Evolutionary conservation across 306 rosid species (phyloP).

Genomic region (Glycine tomentella): DNA sequence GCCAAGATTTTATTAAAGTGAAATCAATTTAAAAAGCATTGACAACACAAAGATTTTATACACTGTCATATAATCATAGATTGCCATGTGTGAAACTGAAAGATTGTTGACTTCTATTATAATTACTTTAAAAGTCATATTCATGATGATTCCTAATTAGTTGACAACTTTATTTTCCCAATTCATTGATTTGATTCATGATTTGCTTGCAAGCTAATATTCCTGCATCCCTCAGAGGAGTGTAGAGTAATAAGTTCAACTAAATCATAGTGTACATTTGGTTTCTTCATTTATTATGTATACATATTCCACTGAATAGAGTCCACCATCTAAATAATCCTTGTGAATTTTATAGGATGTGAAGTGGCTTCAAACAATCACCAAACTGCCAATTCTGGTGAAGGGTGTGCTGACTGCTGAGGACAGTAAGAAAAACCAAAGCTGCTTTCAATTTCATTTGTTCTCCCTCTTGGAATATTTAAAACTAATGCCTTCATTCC

Average conservation of each 20-base stretch:
- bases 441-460: background rate
- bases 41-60: background rate
- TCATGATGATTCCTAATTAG: background rate
- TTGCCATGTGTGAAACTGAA: no score
- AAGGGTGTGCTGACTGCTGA: slow-evolving; percentile 97
- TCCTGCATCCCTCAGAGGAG: background rate
- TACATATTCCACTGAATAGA: background rate
- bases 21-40: background rate
- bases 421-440: slow-evolving; percentile 67
- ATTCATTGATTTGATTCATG: slow-evolving; percentile 22
- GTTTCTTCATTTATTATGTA: background rate
- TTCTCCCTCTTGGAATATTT: slow-evolving; percentile 20
- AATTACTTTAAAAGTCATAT: background rate
- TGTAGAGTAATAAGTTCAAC: background rate
- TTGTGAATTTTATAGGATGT: slow-evolving; percentile 72
- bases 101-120: background rate
- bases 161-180: background rate
- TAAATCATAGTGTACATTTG: slow-evolving; percentile 12
- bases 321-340: slow-evolving; percentile 2
- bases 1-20: background rate
- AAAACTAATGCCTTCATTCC: background rate
- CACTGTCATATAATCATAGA: background rate
- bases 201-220: slow-evolving; percentile 24
- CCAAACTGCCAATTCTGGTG: slow-evolving; percentile 77
- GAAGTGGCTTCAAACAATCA: slow-evolving; percentile 70